Evolutionary conservation across 305 asterid genomes (phyloP).

Genomic region (Salvia sclarea): DNA sequence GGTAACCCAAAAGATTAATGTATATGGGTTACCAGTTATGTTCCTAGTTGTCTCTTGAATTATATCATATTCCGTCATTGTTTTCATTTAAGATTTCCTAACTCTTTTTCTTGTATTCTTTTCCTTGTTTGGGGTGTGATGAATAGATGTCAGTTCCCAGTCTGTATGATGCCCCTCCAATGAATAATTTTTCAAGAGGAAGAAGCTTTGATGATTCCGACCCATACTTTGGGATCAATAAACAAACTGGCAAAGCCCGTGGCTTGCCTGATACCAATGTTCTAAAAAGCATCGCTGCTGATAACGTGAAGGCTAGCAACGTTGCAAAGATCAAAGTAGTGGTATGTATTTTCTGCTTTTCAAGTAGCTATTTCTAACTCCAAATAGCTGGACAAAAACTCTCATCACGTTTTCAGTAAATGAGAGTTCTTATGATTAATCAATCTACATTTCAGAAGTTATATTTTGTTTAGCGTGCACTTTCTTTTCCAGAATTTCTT

Average conservation of each 20-base stretch:
- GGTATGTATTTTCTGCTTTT: conserved; percentile 51
- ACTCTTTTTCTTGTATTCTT: too few species aligned
- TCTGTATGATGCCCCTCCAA: conserved; percentile 59
- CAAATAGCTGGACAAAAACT: not conserved
- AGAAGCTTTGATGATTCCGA: conserved; percentile 84
- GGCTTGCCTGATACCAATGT: conserved; percentile 66
- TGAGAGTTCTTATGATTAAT: not conserved
- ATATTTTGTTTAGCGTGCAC: not conserved
- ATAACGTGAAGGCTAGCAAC: conserved; percentile 83
- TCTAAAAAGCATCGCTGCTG: conserved; percentile 68
- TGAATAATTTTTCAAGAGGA: conserved; percentile 60
- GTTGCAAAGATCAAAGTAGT: conserved; percentile 99
- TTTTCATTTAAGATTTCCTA: conserved; percentile 8
- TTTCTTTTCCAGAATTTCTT: conserved; percentile 10
- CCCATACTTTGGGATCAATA: conserved; percentile 63
- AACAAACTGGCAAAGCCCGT: conserved; percentile 64
- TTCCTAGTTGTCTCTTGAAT: not conserved
- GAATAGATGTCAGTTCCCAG: conserved; percentile 68
- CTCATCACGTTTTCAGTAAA: not conserved
- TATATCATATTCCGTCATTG: not conserved
- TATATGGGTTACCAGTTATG: not conserved
- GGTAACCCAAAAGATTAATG: not conserved
- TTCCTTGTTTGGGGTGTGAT: conserved; percentile 19
- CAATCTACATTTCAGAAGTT: conserved; percentile 1
- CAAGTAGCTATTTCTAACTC: conserved; percentile 18